Percentiles rank a stretch among this genome's conserved stretches.
phyloP scores from a whole-genome alignment of 2,329 filamentous ascomycete genomes.

The Pseudocercospora fuligena region DNA sequence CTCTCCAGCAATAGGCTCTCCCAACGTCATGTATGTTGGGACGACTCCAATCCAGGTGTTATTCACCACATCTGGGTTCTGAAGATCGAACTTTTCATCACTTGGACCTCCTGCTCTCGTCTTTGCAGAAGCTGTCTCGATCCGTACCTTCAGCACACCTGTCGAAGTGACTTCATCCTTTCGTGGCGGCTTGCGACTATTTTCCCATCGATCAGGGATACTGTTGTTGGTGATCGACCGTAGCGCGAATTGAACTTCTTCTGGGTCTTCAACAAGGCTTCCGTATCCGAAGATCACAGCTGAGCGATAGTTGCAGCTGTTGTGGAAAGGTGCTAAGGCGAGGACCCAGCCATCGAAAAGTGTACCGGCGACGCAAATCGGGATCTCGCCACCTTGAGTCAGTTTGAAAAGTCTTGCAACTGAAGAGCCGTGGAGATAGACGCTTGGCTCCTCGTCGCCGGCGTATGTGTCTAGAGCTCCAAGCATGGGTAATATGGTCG shows the following conservation, averaged over 20 bases:
- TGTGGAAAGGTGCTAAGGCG: constrained; percentile 76
- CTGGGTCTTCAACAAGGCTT: constrained; percentile 69
- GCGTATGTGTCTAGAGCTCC: constrained; percentile 78
- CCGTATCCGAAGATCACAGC: constrained; percentile 79
- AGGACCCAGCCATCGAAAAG: constrained; percentile 81
- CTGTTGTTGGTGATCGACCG: constrained; percentile 76
- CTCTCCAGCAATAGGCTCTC: constrained; percentile 64
- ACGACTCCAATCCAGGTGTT: constrained; percentile 66
- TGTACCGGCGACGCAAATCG: constrained; percentile 73
- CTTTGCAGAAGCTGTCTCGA: constrained; percentile 77
- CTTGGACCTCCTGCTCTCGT: constrained; percentile 67
- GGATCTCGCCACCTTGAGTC: constrained; percentile 56
- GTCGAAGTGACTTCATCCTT: constrained; percentile 76
- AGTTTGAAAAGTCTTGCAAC: constrained; percentile 76
- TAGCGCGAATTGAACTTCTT: constrained; percentile 80
- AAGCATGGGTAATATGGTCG: constrained; percentile 82
- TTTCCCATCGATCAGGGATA: constrained; percentile 69
- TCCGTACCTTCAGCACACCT: constrained; percentile 69
- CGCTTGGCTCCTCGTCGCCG: constrained; percentile 66
- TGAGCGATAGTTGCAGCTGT: constrained; percentile 83
- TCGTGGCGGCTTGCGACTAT: constrained; percentile 72
- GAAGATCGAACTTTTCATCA: constrained; percentile 63
- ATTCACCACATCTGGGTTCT: constrained; percentile 53
- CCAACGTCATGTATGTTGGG: constrained; percentile 67
- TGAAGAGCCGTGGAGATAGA: constrained; percentile 86